Evolutionary conservation across 768 basidiomycete genomes (phyloP), one percentile per base, ranked within the genome.

Genomic region (Calocybe gangraenosa): DNA sequence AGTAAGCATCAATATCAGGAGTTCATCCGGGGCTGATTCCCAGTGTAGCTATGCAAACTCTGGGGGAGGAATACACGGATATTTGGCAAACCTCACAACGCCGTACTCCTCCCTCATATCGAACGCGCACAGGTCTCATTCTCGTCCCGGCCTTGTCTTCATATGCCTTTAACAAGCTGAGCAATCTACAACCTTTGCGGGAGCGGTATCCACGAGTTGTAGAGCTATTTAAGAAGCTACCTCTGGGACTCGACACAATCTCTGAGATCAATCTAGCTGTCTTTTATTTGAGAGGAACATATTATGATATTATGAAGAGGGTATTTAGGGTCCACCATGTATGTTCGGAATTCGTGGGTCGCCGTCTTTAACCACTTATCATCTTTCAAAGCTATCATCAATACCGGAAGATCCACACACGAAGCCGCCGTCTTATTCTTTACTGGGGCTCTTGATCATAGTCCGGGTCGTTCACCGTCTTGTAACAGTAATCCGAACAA

Each of bases 1-100:
- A 47, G 68, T 53, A 14, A 30, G 35, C 21, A 28, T 33, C 37
- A 7, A 15, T 7, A 36, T 36, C 25, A 19, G 18, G 21, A 7
- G 37, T 20, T 41, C 25, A 38, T 46, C n/a, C 14, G n/a, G 21
- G 35, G 23, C 23, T 15, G 20, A 3, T 17, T 11, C 9, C 21
- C 7, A 48, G 34, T 15, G 42, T 48, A 92, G 90, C 82, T 13
- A 75, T 74, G 8, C 90, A 92, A 63, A 91, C 86, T 3, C 71
- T 92, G 1, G 91, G 91, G n/a, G 91, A 93, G 62, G 91, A 93
- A 58, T 93, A 93, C 55, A 91, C 88, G 1, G 84, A 86, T 55
- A 82, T 87, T 25, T 88, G 89, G 86, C 79, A 82, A 52, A 64
- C 61, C 21, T 66, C 59, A 15, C 46, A 60, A 23, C 53, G 63